Evolutionary conservation across 371 early-diverging fungal species (phyloP), one percentile per base, ranked within the genome.

Genomic region (Mortierella sp.): DNA sequence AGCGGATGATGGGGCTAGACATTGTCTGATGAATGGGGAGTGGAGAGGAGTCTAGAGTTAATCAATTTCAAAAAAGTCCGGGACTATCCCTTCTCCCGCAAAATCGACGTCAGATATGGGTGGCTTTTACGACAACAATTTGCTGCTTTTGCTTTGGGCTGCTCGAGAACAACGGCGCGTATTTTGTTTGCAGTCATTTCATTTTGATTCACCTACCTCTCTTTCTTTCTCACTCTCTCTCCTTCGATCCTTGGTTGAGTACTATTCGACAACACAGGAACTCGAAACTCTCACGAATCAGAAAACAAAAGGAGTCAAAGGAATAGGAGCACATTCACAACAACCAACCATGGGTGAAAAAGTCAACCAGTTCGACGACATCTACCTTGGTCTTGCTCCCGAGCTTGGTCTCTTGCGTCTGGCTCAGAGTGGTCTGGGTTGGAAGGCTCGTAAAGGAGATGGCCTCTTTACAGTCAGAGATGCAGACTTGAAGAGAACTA

Each of bases 361-460:
- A 45, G 81, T 81, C 51, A 75, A 73, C 67, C 84, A 84, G 59
- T 84, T 84, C 70, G 84, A 84, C 84, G 79, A 78, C 70, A 84
- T 84, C 52, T 84, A 84, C 66, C 80, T 84, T 49, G 84, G 80
- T 32, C 76, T 75, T 20, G 76, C 76, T 22, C 79, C 79, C 20
- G 88, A 87, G 43, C 77, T 86, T 20, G 93, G 93, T 9, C 81
- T 88, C 51, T 87, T 97, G 49, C 93, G 94, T 72, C 78, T 97
- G 39, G 93, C 95, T 12, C 88, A 88, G 43, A 89, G 86, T 24
- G 97, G 96, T 39, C 77, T 97, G 28, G 97, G 96, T 22, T 97
- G 95, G 95, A 93, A 94, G 84, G 88, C 88, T 16, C 79, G 87
- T 51, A 73, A 85, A 65, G 62, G 76, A 43, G 85, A 89, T 69